These are phyloP conservation scores for Zymoseptoria pseudotritici DNA, from an alignment of 2,329 filamentous ascomycete species.

Conservation along the genomic window DNA sequence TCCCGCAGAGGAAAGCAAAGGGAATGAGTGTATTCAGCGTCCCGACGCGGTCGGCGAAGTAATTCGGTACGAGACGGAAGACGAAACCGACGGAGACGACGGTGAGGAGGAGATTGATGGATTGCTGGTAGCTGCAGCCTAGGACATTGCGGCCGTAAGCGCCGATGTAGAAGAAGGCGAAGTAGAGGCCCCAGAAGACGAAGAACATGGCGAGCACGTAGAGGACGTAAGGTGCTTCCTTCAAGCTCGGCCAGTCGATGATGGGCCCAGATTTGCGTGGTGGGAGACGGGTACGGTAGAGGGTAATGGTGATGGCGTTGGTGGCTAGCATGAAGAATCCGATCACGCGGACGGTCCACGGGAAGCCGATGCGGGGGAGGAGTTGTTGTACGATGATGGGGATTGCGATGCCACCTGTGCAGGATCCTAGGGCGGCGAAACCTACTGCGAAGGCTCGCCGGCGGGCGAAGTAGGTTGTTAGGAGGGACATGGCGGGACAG, in stretches of 20 bases:
- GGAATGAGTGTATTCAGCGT: conserved; percentile 52
- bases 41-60: conserved; percentile 49
- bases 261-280: conserved; percentile 37
- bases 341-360: conserved; percentile 47
- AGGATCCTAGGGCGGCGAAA: conserved; percentile 52
- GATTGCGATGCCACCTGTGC: conserved; percentile 49
- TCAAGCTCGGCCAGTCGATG: conserved; percentile 37
- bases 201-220: conserved; percentile 44
- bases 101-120: conserved; percentile 50
- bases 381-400: conserved; percentile 46
- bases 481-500: conserved; percentile 55
- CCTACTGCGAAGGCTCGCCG: conserved; percentile 53
- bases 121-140: conserved; percentile 42
- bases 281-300: conserved; percentile 34
- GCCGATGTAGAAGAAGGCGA: conserved; percentile 41
- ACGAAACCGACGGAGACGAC: conserved; percentile 51
- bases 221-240: conserved; percentile 34
- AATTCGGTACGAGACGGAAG: conserved; percentile 47
- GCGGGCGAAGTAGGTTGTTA: conserved; percentile 59
- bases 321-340: conserved; percentile 40
- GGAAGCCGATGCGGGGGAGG: conserved; percentile 45
- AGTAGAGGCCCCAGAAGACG: conserved; percentile 35
- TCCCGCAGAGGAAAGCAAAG: conserved; percentile 38
- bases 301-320: conserved; percentile 23
- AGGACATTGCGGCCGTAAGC: conserved; percentile 32